Evolutionary conservation across 768 basidiomycete genomes (phyloP).

Genomic region (Russula lepida): DNA sequence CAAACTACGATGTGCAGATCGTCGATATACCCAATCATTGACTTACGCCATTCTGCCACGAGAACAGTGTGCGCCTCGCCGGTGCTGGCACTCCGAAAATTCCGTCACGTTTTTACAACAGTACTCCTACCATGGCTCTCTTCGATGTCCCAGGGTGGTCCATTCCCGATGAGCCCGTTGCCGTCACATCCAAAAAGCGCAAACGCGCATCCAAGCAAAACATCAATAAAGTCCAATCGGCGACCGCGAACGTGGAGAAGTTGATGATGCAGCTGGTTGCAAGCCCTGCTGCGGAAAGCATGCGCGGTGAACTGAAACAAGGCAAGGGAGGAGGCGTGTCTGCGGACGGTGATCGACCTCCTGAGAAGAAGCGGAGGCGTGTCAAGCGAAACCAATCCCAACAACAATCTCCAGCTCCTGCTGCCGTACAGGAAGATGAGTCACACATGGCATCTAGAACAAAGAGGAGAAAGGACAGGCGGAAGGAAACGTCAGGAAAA

Average conservation of each 20-base stretch:
- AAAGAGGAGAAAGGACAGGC: slow-evolving; percentile 6
- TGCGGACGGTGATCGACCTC: neutral
- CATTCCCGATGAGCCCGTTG: slow-evolving; percentile 35
- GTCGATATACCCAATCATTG: neutral
- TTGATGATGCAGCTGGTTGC: slow-evolving; percentile 42
- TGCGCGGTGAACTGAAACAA: neutral
- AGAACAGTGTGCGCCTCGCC: neutral
- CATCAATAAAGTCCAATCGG: slow-evolving; percentile 30
- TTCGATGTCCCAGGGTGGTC: slow-evolving; percentile 70
- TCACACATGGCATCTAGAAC: neutral
- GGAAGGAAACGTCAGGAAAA: neutral
- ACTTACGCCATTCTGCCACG: neutral
- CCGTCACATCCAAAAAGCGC: slow-evolving; percentile 34
- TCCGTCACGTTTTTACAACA: neutral
- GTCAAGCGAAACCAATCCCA: neutral
- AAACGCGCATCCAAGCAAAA: slow-evolving; percentile 39
- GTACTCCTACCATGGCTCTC: slow-evolving; percentile 32
- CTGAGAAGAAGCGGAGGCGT: neutral
- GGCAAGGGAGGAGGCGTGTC: neutral
- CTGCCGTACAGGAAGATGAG: neutral
- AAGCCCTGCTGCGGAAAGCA: slow-evolving; percentile 19
- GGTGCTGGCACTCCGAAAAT: neutral
- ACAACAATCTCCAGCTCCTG: neutral
- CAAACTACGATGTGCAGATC: neutral
- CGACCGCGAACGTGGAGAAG: slow-evolving; percentile 52